A percentile compares a stretch with the other conserved stretches of the same genome.
Evolutionary conservation across 768 basidiomycete genomes (phyloP).

Genomic region (Trametes cinnabarina): DNA sequence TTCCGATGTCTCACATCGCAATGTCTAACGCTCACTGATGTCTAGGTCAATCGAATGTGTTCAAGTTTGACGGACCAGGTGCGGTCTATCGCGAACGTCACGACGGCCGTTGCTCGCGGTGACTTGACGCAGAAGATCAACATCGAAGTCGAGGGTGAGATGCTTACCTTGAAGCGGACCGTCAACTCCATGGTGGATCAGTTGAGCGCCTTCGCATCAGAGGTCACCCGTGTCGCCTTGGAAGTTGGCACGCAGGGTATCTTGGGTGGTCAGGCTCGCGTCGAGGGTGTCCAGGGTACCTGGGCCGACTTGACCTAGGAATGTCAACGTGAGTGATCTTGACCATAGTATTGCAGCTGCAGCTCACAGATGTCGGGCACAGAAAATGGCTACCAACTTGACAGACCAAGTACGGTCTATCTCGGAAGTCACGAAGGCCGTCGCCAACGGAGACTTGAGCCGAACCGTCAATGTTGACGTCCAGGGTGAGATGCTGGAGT

Average conservation of each 20-base stretch:
- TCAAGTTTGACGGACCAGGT: slow-evolving; percentile 78
- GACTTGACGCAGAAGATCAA: slow-evolving; percentile 93
- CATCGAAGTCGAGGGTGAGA: slow-evolving; percentile 85
- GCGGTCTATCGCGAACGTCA: slow-evolving; percentile 80
- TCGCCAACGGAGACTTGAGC: slow-evolving; percentile 78
- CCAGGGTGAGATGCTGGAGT: slow-evolving; percentile 89
- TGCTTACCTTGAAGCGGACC: slow-evolving; percentile 78
- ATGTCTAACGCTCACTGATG: background rate
- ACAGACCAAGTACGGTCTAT: slow-evolving; percentile 90
- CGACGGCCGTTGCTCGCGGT: slow-evolving; percentile 86
- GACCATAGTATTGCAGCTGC: background rate
- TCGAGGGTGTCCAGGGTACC: slow-evolving; percentile 89
- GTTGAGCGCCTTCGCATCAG: slow-evolving; percentile 80
- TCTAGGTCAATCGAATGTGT: slow-evolving; percentile 79
- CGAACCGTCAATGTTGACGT: slow-evolving; percentile 90
- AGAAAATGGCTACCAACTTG: slow-evolving; percentile 88
- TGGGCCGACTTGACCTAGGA: slow-evolving; percentile 89
- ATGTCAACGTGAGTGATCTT: slow-evolving; percentile 70
- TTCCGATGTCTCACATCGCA: background rate
- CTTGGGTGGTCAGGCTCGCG: slow-evolving; percentile 85
- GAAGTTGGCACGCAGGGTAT: slow-evolving; percentile 92
- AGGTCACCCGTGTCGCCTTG: slow-evolving; percentile 78
- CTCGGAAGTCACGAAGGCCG: slow-evolving; percentile 78
- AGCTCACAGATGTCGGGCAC: background rate
- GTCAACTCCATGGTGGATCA: slow-evolving; percentile 97